These are phyloP conservation scores for Ceratobasidium sp. DNA, from an alignment of 1,284 basidiomycete genomes.

Conservation along the genomic window DNA sequence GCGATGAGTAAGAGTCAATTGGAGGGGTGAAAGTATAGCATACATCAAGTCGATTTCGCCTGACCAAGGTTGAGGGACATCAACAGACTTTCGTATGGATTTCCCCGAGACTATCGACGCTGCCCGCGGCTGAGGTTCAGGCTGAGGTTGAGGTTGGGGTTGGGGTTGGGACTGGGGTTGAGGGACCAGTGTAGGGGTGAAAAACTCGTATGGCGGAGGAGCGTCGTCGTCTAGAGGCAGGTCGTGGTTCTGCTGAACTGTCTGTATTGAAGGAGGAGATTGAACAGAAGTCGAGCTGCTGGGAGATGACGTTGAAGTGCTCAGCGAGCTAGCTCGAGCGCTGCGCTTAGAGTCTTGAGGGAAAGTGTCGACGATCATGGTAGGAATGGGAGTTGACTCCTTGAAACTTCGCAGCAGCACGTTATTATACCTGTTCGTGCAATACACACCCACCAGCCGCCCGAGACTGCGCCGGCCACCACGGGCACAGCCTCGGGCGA, in stretches of 20 bases:
- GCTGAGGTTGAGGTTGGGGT: too few species aligned
- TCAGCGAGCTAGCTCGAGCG: neutral
- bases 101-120: neutral
- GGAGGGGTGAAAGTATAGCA: neutral
- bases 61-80: neutral
- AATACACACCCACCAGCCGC: too few species aligned
- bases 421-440: too few species aligned
- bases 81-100: neutral
- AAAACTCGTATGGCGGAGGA: constrained; percentile 9
- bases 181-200: neutral
- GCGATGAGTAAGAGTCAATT: neutral
- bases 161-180: too few species aligned
- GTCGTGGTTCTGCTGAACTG: neutral
- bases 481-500: constrained; percentile 24
- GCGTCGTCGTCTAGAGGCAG: neutral
- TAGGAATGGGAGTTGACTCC: too few species aligned
- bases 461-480: constrained; percentile 20
- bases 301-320: neutral
- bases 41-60: constrained; percentile 3
- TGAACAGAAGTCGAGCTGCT: neutral
- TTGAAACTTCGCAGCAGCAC: too few species aligned
- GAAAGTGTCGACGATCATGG: constrained; percentile 17
- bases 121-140: neutral
- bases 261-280: neutral
- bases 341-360: neutral